Conservation (phyloP, 2,329 filamentous ascomycete species). For the Stemphylium beticola region DNA sequence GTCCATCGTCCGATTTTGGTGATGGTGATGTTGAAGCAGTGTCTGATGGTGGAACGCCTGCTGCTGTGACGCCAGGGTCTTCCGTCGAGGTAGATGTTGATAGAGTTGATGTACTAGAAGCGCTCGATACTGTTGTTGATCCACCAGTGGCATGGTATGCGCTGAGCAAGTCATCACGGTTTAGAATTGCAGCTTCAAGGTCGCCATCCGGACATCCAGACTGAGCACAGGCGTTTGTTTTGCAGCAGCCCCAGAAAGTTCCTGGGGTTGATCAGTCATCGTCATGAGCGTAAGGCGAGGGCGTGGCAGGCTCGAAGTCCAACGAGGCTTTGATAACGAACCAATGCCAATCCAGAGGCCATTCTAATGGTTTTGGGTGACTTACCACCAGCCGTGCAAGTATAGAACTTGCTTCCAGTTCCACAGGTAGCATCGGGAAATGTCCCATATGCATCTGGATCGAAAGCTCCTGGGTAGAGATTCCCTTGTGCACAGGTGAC, state of each 20-base stretch:
- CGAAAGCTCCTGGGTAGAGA: slow-evolving; percentile 43
- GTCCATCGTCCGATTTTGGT: background rate
- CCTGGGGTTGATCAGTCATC: slow-evolving; percentile 1
- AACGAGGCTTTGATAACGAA: background rate
- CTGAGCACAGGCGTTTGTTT: slow-evolving; percentile 41
- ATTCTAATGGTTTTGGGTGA: background rate
- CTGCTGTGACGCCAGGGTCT: background rate
- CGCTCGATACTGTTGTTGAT: slow-evolving; percentile 6
- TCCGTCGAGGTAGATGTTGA: slow-evolving; percentile 4
- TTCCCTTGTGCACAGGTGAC: slow-evolving; percentile 42
- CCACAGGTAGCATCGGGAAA: slow-evolving; percentile 43
- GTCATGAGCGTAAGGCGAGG: background rate
- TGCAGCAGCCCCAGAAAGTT: slow-evolving; percentile 50
- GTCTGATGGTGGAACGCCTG: too few species aligned
- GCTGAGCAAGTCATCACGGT: slow-evolving; percentile 16
- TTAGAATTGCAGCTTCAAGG: slow-evolving; percentile 30
- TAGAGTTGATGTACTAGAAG: slow-evolving; percentile 2
- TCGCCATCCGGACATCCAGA: slow-evolving; percentile 34
- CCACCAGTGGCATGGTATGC: slow-evolving; percentile 23
- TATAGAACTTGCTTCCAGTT: slow-evolving; percentile 41
- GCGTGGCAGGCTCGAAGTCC: too few species aligned
- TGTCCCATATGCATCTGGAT: slow-evolving; percentile 34
- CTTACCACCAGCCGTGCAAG: slow-evolving; percentile 32
- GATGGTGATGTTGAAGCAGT: background rate
- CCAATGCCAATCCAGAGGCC: background rate